Conservation (phyloP, 208 protist species). For the Leishmania turanica region DNA sequence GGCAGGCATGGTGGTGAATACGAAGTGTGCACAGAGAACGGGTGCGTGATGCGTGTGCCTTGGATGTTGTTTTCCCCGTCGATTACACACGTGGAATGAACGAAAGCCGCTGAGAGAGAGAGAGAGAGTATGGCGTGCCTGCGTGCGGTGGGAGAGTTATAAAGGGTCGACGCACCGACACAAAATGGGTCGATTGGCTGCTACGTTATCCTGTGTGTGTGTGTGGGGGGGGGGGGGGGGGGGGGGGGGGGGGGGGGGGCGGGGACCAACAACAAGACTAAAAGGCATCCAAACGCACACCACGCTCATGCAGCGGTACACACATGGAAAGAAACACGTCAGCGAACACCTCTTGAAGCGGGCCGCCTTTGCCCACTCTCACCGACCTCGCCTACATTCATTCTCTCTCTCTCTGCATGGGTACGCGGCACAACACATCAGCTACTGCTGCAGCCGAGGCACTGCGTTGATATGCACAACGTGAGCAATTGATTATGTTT, state of each 20-base stretch:
- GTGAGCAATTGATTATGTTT: not conserved
- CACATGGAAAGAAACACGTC: not conserved
- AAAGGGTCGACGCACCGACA: not conserved
- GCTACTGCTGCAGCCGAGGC: not conserved
- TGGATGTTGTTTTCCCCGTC: not conserved
- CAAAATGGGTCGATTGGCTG: not conserved
- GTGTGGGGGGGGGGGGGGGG: not conserved
- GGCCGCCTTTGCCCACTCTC: not conserved
- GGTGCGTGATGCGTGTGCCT: not conserved
- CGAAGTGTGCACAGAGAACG: not conserved
- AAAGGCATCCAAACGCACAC: not conserved
- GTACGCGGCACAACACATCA: not conserved
- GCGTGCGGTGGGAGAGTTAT: not conserved
- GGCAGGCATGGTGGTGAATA: slow-evolving; percentile 23
- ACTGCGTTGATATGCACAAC: not conserved
- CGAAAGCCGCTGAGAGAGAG: not conserved
- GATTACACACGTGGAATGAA: not conserved
- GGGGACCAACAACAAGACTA: not conserved
- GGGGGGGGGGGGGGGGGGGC: not conserved
- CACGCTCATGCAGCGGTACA: not conserved
- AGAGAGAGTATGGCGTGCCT: not conserved
- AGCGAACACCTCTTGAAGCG: not conserved
- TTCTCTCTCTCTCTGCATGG: not conserved
- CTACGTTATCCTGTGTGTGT: not conserved
- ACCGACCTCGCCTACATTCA: not conserved